Evolutionary conservation across 106 monocot species (phyloP).

Genomic region (Triglochin maritima): DNA sequence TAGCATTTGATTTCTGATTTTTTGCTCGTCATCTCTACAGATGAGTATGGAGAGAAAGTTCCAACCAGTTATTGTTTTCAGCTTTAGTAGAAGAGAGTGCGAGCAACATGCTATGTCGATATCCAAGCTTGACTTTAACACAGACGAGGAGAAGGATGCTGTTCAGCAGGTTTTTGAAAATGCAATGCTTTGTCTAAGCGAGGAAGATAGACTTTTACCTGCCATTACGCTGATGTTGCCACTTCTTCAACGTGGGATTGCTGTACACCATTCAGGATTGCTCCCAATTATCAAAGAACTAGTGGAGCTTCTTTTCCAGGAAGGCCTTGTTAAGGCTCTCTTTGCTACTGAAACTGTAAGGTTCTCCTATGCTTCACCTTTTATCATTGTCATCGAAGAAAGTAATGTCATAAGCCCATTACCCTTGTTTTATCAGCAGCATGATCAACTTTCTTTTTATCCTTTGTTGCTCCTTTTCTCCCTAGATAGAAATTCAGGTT

Average conservation of each 20-base stretch:
- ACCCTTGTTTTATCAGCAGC: too few relatives aligned
- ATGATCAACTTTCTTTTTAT: too few relatives aligned
- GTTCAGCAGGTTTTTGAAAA: constrained; percentile 83
- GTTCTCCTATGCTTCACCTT: not conserved
- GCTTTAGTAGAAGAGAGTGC: constrained; percentile 98
- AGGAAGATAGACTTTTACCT: constrained; percentile 91
- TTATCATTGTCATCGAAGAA: not conserved
- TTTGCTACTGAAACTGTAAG: constrained; percentile 98
- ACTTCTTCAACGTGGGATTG: constrained; percentile 91
- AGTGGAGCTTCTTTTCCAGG: constrained; percentile 97
- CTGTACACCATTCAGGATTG: constrained; percentile 97
- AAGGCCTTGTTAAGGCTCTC: constrained; percentile 98
- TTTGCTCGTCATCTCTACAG: constrained; percentile 22
- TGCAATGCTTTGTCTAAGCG: constrained; percentile 72
- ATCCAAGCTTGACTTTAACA: constrained; percentile 96
- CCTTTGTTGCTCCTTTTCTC: too few relatives aligned
- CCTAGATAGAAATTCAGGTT: too few relatives aligned
- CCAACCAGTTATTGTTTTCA: constrained; percentile 97
- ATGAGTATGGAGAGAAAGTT: constrained; percentile 99
- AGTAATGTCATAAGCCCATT: too few relatives aligned
- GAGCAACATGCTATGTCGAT: constrained; percentile 97
- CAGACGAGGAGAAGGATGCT: constrained; percentile 65
- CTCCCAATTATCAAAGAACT: constrained; percentile 96
- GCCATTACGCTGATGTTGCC: constrained; percentile 95
- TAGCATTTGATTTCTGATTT: too few relatives aligned